Conservation (phyloP, 257 asterid species). For the Solanum ossicruentum region DNA sequence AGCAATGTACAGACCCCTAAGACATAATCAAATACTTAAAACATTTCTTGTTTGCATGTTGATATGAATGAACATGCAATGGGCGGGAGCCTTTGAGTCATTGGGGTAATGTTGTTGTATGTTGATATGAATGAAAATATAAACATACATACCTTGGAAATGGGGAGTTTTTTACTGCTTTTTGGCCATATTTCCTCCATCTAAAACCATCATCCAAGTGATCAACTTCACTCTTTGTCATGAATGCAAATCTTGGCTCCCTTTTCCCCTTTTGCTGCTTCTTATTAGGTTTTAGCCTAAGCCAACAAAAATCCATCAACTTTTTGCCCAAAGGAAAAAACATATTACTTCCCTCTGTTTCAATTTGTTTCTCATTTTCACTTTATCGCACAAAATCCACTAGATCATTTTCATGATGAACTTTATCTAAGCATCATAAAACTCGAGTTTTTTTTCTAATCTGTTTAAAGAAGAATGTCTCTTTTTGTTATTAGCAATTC, state of each 20-base stretch:
- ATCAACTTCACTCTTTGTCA: constrained; percentile 87
- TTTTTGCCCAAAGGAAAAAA: not conserved
- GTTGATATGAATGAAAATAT: not conserved
- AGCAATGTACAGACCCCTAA: not conserved
- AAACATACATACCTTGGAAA: constrained; percentile 60
- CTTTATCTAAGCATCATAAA: too few relatives aligned
- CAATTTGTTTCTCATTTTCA: too few relatives aligned
- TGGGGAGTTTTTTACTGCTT: constrained; percentile 92
- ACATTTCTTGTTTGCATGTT: not conserved
- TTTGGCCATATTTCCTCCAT: constrained; percentile 98
- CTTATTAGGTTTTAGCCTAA: constrained; percentile 59
- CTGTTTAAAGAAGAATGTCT: too few relatives aligned
- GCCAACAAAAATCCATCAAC: not conserved
- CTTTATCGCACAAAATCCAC: too few relatives aligned
- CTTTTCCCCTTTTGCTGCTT: constrained; percentile 62
- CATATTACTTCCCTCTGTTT: too few relatives aligned
- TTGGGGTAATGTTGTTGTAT: too few relatives aligned
- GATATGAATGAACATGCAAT: not conserved
- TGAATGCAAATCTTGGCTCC: constrained; percentile 86
- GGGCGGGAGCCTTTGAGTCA: too few relatives aligned
- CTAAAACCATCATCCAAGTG: constrained; percentile 88
- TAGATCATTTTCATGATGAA: too few relatives aligned
- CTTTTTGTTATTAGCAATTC: too few relatives aligned
- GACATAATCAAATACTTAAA: not conserved
- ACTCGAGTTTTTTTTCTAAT: too few relatives aligned